Evolutionary conservation across 768 basidiomycete genomes (phyloP).

Genomic region (Gyrodon lividus): DNA sequence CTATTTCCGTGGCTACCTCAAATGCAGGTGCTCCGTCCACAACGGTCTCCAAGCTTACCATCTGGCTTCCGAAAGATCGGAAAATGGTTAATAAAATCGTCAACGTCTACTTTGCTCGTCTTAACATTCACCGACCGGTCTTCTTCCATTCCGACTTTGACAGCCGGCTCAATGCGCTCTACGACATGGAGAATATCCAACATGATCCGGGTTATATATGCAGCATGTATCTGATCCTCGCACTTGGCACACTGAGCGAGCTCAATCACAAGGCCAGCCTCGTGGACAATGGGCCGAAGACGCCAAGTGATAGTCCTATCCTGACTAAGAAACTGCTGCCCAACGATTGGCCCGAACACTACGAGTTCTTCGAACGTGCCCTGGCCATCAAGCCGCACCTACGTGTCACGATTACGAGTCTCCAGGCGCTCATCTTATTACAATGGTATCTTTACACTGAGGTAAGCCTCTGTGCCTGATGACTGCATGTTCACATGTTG

Average conservation of each 20-base stretch:
- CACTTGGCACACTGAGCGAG: constrained; percentile 80
- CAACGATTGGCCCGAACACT: constrained; percentile 70
- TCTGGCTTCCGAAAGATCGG: constrained; percentile 80
- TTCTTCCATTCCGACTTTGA: constrained; percentile 70
- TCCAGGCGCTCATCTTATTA: constrained; percentile 79
- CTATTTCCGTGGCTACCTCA: constrained; percentile 52
- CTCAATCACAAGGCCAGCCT: constrained; percentile 68
- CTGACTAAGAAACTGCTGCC: constrained; percentile 60
- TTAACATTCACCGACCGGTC: constrained; percentile 80
- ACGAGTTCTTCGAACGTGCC: constrained; percentile 82
- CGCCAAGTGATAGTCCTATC: constrained; percentile 31
- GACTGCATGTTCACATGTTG: constrained; percentile 4
- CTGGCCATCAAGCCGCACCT: constrained; percentile 78
- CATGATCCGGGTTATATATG: constrained; percentile 80
- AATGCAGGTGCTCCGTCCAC: constrained; percentile 24
- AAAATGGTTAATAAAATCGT: constrained; percentile 60
- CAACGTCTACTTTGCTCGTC: constrained; percentile 70
- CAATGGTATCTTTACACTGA: constrained; percentile 92
- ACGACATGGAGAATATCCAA: constrained; percentile 50
- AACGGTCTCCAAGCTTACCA: constrained; percentile 32
- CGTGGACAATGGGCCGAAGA: constrained; percentile 44
- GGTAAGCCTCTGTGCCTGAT: constrained; percentile 39
- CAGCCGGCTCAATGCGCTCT: constrained; percentile 60
- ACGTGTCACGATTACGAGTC: constrained; percentile 75
- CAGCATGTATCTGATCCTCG: constrained; percentile 73